phyloP scores from a whole-genome alignment of 176 grass and related monocot genomes.

The Dendrocalamus sinicus region DNA sequence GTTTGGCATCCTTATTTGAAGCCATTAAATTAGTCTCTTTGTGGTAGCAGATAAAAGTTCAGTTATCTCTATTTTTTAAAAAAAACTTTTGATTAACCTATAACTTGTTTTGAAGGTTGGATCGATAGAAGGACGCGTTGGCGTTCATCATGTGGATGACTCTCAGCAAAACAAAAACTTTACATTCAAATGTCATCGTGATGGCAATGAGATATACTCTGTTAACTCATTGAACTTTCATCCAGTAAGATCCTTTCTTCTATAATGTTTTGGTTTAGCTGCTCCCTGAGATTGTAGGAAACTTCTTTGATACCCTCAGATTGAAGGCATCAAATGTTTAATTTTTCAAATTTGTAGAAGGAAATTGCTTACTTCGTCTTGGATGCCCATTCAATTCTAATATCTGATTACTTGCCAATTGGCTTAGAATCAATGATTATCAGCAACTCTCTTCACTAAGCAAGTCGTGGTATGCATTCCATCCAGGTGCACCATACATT shows the following conservation, averaged over 20 bases:
- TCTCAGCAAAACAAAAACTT: slow-evolving; percentile 88
- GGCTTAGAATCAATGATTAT: slow-evolving; percentile 14
- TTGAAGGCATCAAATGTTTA: background rate
- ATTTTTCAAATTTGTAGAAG: background rate
- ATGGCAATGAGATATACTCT: slow-evolving; percentile 75
- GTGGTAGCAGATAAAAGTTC: background rate
- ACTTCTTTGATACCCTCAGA: background rate
- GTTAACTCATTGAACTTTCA: slow-evolving; percentile 93
- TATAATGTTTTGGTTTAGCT: background rate
- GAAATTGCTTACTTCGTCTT: background rate
- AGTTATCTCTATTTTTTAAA: slow-evolving; percentile 20
- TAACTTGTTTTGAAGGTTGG: slow-evolving; percentile 68
- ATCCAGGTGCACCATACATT: slow-evolving; percentile 81
- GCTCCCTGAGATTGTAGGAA: slow-evolving; percentile 12
- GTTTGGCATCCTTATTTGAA: slow-evolving; percentile 5
- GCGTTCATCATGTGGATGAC: slow-evolving; percentile 93
- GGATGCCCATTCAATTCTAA: background rate
- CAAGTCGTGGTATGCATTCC: slow-evolving; percentile 26
- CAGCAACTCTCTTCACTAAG: slow-evolving; percentile 31
- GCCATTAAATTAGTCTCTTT: slow-evolving; percentile 16
- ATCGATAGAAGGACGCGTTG: slow-evolving; percentile 91
- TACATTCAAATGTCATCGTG: slow-evolving; percentile 94
- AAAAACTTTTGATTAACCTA: slow-evolving; percentile 2
- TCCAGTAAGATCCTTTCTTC: slow-evolving; percentile 63
- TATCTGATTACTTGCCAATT: background rate